Evolutionary conservation across 441 rosid genomes (phyloP), one percentile per base, ranked within the genome.

Genomic region (Gossypium aridum): DNA sequence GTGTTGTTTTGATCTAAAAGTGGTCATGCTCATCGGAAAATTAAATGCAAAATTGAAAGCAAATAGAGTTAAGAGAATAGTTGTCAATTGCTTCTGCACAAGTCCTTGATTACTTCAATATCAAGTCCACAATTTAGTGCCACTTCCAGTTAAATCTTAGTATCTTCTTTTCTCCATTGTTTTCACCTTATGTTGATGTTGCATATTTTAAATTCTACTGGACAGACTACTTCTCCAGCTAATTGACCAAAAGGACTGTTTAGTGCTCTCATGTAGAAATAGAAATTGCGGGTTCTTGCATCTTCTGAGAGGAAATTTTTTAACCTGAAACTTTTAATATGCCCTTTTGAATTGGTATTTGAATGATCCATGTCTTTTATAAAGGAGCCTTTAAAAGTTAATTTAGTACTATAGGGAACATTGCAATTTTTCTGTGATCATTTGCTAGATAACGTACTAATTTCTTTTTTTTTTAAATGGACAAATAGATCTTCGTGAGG

Each of bases 401-500:
- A 7, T 19, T 51, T 10, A 26, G 28, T 70, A n/a, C 20, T 17
- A 54, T 70, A 2, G 5, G 63, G 5, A 70, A 28, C 7, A 54
- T 54, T 31, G 73, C 23, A 17, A 73, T 16, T 51, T 69, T 1
- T 9, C 26, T 53, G 47, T 26, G 25, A 25, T 25, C 7, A n/a
- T 71, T 34, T 56, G 6, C 20, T 20, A 65, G 39, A 45, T 22
- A 60, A 43, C 5, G 28, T 64, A 53, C 74, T 78, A 51, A 81
- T 75, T 64, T 56, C 67, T 67, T 56, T 43, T 9, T 43, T 43
- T 72, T 75, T 64, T 66, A 53, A 79, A 60, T 73, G 77, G 74
- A 34, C 56, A 78, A 69, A 70, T 78, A 95, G 98, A 96, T 92
- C 98, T 96, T 70, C 97, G 99, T 19, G 98, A 91, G 81, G 97